Evolutionary conservation across 202 grass and related monocot genomes (phyloP), one percentile per base, ranked within the genome.

Genomic region (Setaria viridis): DNA sequence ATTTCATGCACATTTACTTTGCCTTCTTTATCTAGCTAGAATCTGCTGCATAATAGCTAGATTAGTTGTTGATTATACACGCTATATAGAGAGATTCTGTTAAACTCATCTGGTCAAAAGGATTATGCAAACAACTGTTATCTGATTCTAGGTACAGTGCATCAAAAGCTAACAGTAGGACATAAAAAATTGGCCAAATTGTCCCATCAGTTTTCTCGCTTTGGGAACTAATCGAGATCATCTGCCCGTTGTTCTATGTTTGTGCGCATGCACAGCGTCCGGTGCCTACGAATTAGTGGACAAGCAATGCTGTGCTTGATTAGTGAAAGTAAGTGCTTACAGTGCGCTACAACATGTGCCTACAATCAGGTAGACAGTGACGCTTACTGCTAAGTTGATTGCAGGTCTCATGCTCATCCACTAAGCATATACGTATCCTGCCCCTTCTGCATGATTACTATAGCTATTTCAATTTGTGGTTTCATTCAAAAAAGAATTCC

Each of bases 151-250:
- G 46, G 9, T 32, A 68, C 74, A 80, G 45, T 55, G 72, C 56
- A 37, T 21, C 51, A 17, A 62, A 20, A 62, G 50, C 25, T 77
- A 70, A 9, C 13, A 39, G 39, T 49, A 47, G 3, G 14, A 69
- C 41, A 84, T 64, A 76, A 87, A 72, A 74, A 33, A 48, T 48
- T 70, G 69, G 17, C 14, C 10, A 77, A 84, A 69, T 66, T 77
- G 89, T 87, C 89, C 46, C 81, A 33, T 91, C 76, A 58, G 55
- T 64, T 81, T 81, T 6, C 70, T 84, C 48, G 9, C 77, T 91
- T 87, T 91, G 85, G 76, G 81, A 91, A 72, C 83, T 85, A 51
- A 85, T 55, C 81, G 77, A 91, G 76, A 75, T 67, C 84, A 90
- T 25, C 25, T 25, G 20, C 70, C 76, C 81, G n/a, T 76, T 71